Percentiles rank a stretch among this genome's conserved stretches.
Evolutionary conservation across 1,139 yeast species (phyloP).

Genomic region (Chernovozyma sophiae-reginae): DNA sequence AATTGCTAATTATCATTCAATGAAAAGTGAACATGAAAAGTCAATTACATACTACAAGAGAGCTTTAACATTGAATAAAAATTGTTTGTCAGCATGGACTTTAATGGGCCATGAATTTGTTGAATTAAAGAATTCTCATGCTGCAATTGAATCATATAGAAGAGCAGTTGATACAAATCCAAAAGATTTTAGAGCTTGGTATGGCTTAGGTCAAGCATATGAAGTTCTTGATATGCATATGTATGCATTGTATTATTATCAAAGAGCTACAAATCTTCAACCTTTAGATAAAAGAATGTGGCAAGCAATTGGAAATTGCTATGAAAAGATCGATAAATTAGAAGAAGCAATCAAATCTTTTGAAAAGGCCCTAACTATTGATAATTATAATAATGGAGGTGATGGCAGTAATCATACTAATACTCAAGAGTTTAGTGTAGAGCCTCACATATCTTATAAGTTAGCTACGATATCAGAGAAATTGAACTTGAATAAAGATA

Average conservation of each 20-base stretch:
- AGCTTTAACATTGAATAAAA: conserved; percentile 76
- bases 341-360: conserved; percentile 62
- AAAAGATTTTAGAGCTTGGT: conserved; percentile 96
- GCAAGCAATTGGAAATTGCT: conserved; percentile 92
- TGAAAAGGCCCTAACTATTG: conserved; percentile 53
- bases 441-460: conserved; percentile 56
- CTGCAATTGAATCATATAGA: conserved; percentile 94
- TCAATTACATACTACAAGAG: conserved; percentile 91
- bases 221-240: conserved; percentile 95
- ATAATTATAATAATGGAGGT: conserved; percentile 21
- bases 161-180: conserved; percentile 88
- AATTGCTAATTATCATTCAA: conserved; percentile 87
- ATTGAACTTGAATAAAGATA: conserved; percentile 47
- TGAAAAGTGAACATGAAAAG: conserved; percentile 90
- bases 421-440: conserved; percentile 17
- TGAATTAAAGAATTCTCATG: conserved; percentile 92
- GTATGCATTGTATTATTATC: conserved; percentile 89
- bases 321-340: conserved; percentile 69
- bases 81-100: conserved; percentile 93
- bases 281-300: conserved; percentile 94
- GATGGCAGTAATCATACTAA: conserved; percentile 7
- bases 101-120: conserved; percentile 99
- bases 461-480: conserved; percentile 68
- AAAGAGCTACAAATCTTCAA: conserved; percentile 81
- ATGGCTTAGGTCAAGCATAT: conserved; percentile 96